Evolutionary conservation across 345 rosid species (phyloP).

Genomic region (Camelina sativa): DNA sequence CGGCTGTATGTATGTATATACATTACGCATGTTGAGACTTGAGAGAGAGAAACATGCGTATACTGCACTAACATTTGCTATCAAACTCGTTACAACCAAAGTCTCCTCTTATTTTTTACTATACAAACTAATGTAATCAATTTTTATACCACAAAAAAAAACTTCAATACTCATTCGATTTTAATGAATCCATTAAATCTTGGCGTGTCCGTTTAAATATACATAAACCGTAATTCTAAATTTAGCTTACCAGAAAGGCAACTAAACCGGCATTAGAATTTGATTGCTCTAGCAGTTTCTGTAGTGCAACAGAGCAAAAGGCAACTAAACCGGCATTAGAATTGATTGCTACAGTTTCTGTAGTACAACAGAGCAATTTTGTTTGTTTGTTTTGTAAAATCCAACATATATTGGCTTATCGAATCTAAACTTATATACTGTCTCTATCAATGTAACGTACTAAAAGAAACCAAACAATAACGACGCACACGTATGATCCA

Average conservation of each 20-base stretch:
- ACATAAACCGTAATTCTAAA: background rate
- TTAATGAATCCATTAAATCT: background rate
- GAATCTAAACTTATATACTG: background rate
- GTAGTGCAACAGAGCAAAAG: background rate
- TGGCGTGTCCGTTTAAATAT: background rate
- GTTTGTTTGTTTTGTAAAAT: background rate
- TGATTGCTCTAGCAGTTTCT: background rate
- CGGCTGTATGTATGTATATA: slow-evolving; percentile 1
- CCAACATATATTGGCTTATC: background rate
- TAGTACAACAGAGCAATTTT: too few relatives aligned
- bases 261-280: background rate
- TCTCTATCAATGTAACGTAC: background rate
- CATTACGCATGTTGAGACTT: background rate
- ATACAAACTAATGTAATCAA: background rate
- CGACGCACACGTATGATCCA: background rate
- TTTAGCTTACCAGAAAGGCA: background rate
- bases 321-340: background rate
- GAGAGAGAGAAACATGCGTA: background rate
- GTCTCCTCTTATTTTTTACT: background rate
- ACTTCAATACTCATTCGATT: background rate
- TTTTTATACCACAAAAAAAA: background rate
- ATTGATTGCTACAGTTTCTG: background rate
- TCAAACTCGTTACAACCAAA: background rate
- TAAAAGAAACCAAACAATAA: background rate
- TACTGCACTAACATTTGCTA: slow-evolving; percentile 4